A percentile compares a stretch with the other conserved stretches of the same genome.
phyloP scores from a whole-genome alignment of 2,329 filamentous ascomycete species.

The Aplosporella prunicola region DNA sequence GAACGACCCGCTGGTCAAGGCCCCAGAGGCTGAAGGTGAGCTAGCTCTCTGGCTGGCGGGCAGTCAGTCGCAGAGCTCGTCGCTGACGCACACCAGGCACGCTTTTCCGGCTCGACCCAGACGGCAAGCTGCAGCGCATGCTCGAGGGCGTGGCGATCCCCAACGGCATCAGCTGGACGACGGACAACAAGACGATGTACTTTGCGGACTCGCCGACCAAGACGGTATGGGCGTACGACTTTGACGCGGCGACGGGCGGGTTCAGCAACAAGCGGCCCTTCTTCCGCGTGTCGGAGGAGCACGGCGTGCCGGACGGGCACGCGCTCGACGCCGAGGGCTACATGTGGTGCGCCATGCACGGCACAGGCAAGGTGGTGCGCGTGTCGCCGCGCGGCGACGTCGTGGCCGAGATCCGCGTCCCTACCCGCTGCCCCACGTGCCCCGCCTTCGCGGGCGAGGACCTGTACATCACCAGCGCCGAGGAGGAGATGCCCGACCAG shows the following conservation, averaged over 20 bases:
- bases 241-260: constrained; percentile 52
- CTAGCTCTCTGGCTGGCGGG: too few species aligned
- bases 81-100: constrained; percentile 44
- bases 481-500: constrained; percentile 55
- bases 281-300: constrained; percentile 50
- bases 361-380: constrained; percentile 64
- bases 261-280: constrained; percentile 62
- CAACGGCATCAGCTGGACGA: constrained; percentile 76
- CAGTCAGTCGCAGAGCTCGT: neutral
- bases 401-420: constrained; percentile 64
- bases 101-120: constrained; percentile 61
- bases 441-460: constrained; percentile 65
- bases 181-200: constrained; percentile 64
- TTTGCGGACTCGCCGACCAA: constrained; percentile 68
- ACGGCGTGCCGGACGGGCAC: constrained; percentile 68
- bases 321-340: constrained; percentile 75
- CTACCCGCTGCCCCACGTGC: constrained; percentile 73
- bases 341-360: constrained; percentile 83
- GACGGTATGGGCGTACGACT: constrained; percentile 68
- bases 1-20: constrained; percentile 66
- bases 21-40: constrained; percentile 31
- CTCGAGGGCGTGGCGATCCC: constrained; percentile 63
- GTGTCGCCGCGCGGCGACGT: constrained; percentile 61
- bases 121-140: constrained; percentile 50
- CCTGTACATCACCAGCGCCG: constrained; percentile 72